phyloP scores from a whole-genome alignment of 352 stramenopile species.

The Pythium utonaiense region DNA sequence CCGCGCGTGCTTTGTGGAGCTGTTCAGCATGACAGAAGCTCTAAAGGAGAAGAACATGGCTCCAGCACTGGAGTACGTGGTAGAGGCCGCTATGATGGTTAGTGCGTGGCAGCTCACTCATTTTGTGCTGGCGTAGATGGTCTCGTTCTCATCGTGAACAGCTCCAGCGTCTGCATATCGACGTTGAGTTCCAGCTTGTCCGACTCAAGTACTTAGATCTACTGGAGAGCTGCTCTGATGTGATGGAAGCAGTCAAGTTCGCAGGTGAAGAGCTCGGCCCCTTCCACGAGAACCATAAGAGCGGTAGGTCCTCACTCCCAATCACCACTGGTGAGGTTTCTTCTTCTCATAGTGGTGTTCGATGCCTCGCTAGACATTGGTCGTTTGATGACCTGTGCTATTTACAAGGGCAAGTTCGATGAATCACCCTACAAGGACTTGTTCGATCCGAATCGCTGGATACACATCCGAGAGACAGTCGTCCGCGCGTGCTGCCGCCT shows the following conservation, averaged over 20 bases:
- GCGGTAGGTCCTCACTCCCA: constrained; percentile 29
- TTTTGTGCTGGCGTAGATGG: no score
- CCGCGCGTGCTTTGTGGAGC: constrained; percentile 61
- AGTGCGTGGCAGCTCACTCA: no score
- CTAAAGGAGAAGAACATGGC: constrained; percentile 62
- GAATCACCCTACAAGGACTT: constrained; percentile 82
- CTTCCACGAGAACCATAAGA: constrained; percentile 59
- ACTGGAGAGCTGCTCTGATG: constrained; percentile 56
- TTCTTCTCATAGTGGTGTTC: not conserved
- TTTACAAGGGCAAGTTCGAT: constrained; percentile 70
- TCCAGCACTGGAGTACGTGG: constrained; percentile 58
- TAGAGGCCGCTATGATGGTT: not conserved
- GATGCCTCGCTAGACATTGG: constrained; percentile 45
- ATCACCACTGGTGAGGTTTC: no score
- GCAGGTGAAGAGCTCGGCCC: constrained; percentile 55
- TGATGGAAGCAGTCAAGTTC: constrained; percentile 69
- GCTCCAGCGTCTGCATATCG: constrained; percentile 44
- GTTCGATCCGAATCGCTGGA: constrained; percentile 64
- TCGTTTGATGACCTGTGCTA: constrained; percentile 74
- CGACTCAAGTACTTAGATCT: constrained; percentile 79
- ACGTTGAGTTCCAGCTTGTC: constrained; percentile 85
- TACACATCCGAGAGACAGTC: constrained; percentile 64
- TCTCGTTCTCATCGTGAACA: constrained; percentile 49
- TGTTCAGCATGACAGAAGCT: constrained; percentile 62
- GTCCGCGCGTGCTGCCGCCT: constrained; percentile 74